Evolutionary conservation across 78 protist genomes (phyloP).

Genomic region (Capsaspora owczarzaki): DNA sequence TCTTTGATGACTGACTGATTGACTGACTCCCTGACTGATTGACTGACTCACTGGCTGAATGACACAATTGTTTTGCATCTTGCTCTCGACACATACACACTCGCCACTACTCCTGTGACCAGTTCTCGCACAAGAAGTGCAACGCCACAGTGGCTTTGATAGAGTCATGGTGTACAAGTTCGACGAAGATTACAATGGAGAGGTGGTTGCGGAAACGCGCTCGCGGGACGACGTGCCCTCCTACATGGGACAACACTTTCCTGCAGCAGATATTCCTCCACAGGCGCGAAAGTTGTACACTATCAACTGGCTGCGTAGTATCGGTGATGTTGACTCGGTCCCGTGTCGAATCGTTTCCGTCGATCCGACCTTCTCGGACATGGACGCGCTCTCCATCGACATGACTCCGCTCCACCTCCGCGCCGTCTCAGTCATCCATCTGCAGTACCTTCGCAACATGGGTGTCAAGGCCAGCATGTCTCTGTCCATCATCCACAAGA

Average conservation of each 20-base stretch:
- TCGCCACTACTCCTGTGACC: background rate
- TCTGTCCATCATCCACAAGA: background rate
- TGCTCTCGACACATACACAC: too few species aligned
- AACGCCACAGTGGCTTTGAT: background rate
- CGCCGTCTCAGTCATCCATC: conserved; percentile 1
- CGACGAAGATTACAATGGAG: conserved; percentile 6
- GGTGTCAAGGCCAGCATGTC: conserved; percentile 7
- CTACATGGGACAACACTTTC: background rate
- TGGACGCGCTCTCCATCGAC: background rate
- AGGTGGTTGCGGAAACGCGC: background rate
- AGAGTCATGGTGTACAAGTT: conserved; percentile 7
- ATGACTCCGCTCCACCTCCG: background rate
- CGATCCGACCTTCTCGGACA: background rate
- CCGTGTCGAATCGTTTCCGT: background rate
- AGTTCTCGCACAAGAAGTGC: background rate
- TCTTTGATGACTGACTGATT: too few species aligned
- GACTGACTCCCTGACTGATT: too few species aligned
- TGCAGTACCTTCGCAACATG: conserved; percentile 13
- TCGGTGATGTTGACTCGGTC: background rate
- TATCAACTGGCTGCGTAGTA: background rate
- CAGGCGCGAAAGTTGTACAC: background rate
- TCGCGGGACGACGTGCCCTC: background rate
- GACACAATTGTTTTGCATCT: too few species aligned
- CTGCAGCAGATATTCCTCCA: conserved; percentile 11
- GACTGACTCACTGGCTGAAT: too few species aligned